These are phyloP conservation scores for Pichia cactophila DNA, from an alignment of 1,139 yeast species.

Conservation along the genomic window DNA sequence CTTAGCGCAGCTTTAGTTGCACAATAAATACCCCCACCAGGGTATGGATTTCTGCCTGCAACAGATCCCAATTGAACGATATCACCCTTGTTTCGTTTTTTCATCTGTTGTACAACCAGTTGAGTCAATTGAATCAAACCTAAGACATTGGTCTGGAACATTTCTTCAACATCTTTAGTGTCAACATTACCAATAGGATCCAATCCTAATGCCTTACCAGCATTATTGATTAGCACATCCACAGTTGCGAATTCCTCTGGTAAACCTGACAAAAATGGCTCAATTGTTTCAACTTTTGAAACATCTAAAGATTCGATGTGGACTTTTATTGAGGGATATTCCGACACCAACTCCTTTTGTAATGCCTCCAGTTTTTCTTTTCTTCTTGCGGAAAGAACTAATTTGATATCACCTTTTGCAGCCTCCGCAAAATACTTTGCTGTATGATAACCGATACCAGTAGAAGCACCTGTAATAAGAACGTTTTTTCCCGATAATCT, in stretches of 20 bases:
- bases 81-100: slow-evolving; percentile 39
- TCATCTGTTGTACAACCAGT: slow-evolving; percentile 37
- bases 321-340: slow-evolving; percentile 35
- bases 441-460: slow-evolving; percentile 35
- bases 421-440: slow-evolving; percentile 34
- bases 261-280: slow-evolving; percentile 33
- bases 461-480: slow-evolving; percentile 31
- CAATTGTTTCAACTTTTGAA: slow-evolving; percentile 34
- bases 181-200: slow-evolving; percentile 37
- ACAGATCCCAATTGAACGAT: slow-evolving; percentile 44
- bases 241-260: slow-evolving; percentile 40
- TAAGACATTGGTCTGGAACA: slow-evolving; percentile 43
- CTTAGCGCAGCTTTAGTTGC: slow-evolving; percentile 44
- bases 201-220: slow-evolving; percentile 45
- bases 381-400: slow-evolving; percentile 45
- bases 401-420: slow-evolving; percentile 39
- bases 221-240: slow-evolving; percentile 44
- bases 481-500: slow-evolving; percentile 43
- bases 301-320: slow-evolving; percentile 38
- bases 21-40: slow-evolving; percentile 46
- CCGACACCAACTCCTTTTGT: slow-evolving; percentile 29
- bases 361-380: slow-evolving; percentile 34
- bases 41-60: slow-evolving; percentile 46
- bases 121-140: slow-evolving; percentile 46
- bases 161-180: slow-evolving; percentile 36